A percentile compares a stretch with the other conserved stretches of the same genome.
phyloP scores from a whole-genome alignment of 2,329 filamentous ascomycete genomes.

The Cephalotrichum gorgonifer region DNA sequence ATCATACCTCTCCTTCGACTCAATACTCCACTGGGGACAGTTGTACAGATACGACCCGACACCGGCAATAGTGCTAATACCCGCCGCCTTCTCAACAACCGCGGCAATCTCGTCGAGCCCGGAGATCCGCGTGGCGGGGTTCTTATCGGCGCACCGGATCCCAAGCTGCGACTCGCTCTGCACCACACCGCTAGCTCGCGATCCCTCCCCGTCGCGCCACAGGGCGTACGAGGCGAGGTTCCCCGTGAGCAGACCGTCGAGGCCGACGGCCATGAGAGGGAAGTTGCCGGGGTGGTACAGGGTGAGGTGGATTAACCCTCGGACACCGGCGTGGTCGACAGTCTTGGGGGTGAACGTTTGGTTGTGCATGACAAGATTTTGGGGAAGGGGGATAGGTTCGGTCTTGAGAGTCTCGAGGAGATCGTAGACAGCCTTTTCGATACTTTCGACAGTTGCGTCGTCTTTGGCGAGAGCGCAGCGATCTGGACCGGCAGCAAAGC shows the following conservation, averaged over 20 bases:
- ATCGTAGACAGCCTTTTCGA: constrained; percentile 13
- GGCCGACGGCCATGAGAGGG: constrained; percentile 27
- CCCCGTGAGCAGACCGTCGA: constrained; percentile 30
- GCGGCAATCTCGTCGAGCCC: constrained; percentile 12
- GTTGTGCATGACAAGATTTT: constrained; percentile 12
- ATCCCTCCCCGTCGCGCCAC: constrained; percentile 11
- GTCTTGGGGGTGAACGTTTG: constrained; percentile 14
- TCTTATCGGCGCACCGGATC: constrained; percentile 27
- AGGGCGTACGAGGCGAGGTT: constrained; percentile 34
- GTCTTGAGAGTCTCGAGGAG: constrained; percentile 14
- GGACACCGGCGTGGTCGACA: constrained; percentile 37
- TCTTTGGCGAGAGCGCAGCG: constrained; percentile 13
- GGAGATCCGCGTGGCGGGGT: constrained; percentile 9
- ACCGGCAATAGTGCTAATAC: constrained; percentile 6
- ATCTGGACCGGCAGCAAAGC: constrained; percentile 10
- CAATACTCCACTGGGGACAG: constrained; percentile 26
- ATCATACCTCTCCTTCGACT: constrained; percentile 23
- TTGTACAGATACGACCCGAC: neutral
- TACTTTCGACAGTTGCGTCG: constrained; percentile 10
- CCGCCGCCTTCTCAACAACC: constrained; percentile 13
- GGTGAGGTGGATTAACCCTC: constrained; percentile 27
- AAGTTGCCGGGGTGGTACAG: constrained; percentile 36
- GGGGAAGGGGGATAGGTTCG: constrained; percentile 11
- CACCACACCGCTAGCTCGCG: constrained; percentile 12
- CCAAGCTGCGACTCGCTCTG: constrained; percentile 30